Base-by-base conservation (phyloP, 2,329 filamentous ascomycete genomes). In the Nannizziopsis barbatae region DNA sequence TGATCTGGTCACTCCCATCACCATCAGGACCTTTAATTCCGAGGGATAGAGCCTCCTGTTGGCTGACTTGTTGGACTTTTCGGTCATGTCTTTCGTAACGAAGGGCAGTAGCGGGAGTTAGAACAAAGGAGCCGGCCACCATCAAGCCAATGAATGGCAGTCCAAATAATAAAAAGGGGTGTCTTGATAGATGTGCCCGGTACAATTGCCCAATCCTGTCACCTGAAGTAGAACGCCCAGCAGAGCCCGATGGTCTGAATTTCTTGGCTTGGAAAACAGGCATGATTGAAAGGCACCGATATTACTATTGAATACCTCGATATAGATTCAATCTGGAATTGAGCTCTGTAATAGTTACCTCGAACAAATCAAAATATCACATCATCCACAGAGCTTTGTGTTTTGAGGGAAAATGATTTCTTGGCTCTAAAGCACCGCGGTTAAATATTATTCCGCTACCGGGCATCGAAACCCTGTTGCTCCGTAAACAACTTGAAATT, bases 1-100 rank as follows among this genome's bases (percentile, higher is more conserved):
- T 68, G 42, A 96, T 71, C 84, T 87, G 62, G 77, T 81, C 73
- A 86, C 84, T 70, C 84, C 84, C 54, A 88, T 81, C 66, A 77
- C 85, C 55, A 81, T 75, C 56, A 75, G 77, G 45, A 71, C 73
- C 67, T 81, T 83, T 71, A 3, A 72, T 58, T 45, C 86, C 82
- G 47, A 96, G 75, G 10, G 86, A 82, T 64, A 98, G 73, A 58
- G 86, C 86, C 65, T 98, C 88, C 51, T 95, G 86, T 58, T 84
- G 80, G 51, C 79, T 84, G 70, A 96, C 67, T 69, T 89, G 84
- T 60, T 84, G 78, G 51, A 95, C 86, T 70, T 86, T 90, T 54
- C 87, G 80, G 64, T 98, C 92, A 62, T 95, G 81, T 53, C 85
- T 80, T 70, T 98, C 92, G 68, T 96, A 98, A 50, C 93, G 79